Percentiles rank a stretch among this genome's conserved stretches.
Evolutionary conservation across 129 eudicot genomes (phyloP).

Genomic region (Artemisia tridentata): DNA sequence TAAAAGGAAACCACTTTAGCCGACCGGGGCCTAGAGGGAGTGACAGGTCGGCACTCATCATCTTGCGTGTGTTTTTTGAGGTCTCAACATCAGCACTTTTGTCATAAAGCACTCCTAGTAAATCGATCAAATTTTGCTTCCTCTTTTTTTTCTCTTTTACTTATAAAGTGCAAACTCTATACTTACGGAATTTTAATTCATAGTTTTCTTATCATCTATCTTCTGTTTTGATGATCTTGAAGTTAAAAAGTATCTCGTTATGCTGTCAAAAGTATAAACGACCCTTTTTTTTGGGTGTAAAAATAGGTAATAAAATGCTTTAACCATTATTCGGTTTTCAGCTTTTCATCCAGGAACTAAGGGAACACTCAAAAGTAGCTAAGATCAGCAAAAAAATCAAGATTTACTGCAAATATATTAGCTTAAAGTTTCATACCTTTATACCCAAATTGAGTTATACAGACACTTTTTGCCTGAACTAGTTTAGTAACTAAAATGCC

Average conservation of each 20-base stretch:
- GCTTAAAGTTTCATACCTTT: not conserved
- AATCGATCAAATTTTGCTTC: not conserved
- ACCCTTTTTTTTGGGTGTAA: not conserved
- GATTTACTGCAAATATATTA: conserved; percentile 2
- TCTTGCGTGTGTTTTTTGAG: conserved; percentile 15
- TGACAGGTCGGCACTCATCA: conserved; percentile 7
- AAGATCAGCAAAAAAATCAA: not conserved
- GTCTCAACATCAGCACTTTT: conserved; percentile 4
- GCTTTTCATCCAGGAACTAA: conserved; percentile 4
- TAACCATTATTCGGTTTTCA: conserved; percentile 1
- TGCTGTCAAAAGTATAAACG: conserved; percentile 14
- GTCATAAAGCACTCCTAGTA: conserved; percentile 6
- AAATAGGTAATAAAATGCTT: not conserved
- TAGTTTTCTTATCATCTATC: not conserved
- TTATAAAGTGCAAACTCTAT: not conserved
- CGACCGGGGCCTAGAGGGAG: conserved; percentile 17
- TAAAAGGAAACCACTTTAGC: conserved; percentile 17
- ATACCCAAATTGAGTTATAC: conserved; percentile 8
- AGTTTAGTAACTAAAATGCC: not conserved
- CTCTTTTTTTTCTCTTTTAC: not conserved
- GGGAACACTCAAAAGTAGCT: not conserved
- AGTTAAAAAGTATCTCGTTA: not conserved
- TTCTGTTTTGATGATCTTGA: no score
- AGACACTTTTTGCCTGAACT: not conserved
- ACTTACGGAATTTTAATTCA: not conserved